Percentiles rank a stretch among this genome's conserved stretches.
phyloP scores from a whole-genome alignment of 306 rosid species.

The Argentina anserina region DNA sequence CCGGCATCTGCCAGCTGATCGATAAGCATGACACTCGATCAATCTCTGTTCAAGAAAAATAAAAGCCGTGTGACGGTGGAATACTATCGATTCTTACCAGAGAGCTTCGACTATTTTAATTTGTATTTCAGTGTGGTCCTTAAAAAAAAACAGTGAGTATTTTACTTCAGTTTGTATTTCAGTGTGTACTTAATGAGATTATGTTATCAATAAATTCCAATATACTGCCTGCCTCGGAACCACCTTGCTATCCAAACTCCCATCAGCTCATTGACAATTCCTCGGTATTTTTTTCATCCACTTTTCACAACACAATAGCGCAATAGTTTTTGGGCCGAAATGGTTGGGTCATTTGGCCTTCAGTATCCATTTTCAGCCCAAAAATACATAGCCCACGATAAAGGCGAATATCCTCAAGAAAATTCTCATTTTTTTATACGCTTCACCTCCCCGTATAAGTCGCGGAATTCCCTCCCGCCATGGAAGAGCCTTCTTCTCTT shows the following conservation, averaged over 20 bases:
- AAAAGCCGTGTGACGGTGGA: neutral
- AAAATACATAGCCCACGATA: too few relatives aligned
- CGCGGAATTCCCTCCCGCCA: constrained; percentile 36
- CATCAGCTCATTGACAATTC: too few relatives aligned
- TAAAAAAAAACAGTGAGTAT: too few relatives aligned
- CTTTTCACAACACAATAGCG: too few relatives aligned
- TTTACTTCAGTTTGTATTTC: neutral
- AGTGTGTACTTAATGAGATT: neutral
- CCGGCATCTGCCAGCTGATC: neutral
- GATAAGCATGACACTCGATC: neutral
- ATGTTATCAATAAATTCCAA: too few relatives aligned
- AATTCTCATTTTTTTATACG: neutral
- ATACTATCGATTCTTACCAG: neutral
- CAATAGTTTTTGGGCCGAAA: too few relatives aligned
- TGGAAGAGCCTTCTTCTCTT: constrained; percentile 10
- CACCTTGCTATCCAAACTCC: too few relatives aligned
- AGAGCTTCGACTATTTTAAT: neutral
- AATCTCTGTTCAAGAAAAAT: neutral
- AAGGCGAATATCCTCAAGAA: constrained; percentile 9
- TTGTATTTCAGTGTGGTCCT: neutral
- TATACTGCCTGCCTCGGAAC: too few relatives aligned
- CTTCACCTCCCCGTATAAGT: neutral
- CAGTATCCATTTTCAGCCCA: too few relatives aligned
- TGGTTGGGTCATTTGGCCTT: too few relatives aligned
- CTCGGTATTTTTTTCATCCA: too few relatives aligned